Conservation (phyloP, 495 filamentous ascomycete species). For the Echria macrotheca region DNA sequence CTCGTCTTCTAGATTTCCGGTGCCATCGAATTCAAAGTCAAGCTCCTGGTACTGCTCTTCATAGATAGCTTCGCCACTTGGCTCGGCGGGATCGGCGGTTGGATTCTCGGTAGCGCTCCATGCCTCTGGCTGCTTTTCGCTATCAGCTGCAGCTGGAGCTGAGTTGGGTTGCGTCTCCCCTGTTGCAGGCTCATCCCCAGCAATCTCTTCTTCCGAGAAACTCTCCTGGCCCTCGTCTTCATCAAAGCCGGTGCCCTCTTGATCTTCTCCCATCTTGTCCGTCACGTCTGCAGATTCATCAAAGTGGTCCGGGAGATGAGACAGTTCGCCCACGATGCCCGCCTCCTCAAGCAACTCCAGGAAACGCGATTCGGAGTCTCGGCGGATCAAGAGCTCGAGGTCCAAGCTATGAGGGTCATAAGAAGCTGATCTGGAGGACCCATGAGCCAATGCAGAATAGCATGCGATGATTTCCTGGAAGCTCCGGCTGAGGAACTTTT, state of each 20-base stretch:
- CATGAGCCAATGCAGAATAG: slow-evolving; percentile 9
- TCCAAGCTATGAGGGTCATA: slow-evolving; percentile 7
- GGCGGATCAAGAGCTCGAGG: slow-evolving; percentile 19
- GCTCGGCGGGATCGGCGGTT: too few relatives aligned
- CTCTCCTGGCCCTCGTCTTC: slow-evolving; percentile 5
- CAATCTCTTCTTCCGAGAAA: slow-evolving; percentile 10
- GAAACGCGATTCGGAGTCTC: slow-evolving; percentile 25
- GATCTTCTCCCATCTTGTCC: too few relatives aligned
- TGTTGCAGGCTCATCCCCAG: too few relatives aligned
- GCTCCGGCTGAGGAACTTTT: slow-evolving; percentile 23
- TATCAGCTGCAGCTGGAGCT: too few relatives aligned
- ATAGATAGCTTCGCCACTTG: slow-evolving; percentile 3
- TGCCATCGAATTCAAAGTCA: slow-evolving; percentile 1
- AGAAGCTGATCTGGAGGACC: slow-evolving; percentile 10
- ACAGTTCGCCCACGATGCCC: slow-evolving; percentile 4
- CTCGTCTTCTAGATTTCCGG: background rate
- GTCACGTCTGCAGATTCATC: too few relatives aligned
- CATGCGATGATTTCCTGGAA: slow-evolving; percentile 44
- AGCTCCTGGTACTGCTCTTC: slow-evolving; percentile 7
- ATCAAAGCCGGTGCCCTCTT: too few relatives aligned
- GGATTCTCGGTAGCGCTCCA: too few relatives aligned
- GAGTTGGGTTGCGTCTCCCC: too few relatives aligned
- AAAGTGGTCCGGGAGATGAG: slow-evolving; percentile 8
- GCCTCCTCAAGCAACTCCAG: slow-evolving; percentile 19
- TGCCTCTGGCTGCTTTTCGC: too few relatives aligned